Conservation (phyloP, 768 basidiomycete genomes). For the Dacryopinax primogenitus region DNA sequence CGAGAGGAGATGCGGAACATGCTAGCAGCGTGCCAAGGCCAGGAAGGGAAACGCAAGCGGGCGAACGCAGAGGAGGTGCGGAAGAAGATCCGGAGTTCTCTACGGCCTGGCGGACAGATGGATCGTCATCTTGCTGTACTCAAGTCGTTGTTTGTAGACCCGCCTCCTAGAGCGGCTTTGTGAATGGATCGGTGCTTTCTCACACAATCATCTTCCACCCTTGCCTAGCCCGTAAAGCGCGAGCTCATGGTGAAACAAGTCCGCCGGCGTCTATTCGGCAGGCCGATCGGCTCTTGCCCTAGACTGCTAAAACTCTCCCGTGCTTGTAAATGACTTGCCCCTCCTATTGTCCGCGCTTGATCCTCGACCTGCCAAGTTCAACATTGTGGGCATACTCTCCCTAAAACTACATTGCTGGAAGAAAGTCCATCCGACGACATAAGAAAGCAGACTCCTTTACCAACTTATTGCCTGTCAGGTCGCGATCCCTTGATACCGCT, state of each 20-base stretch:
- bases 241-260: not conserved
- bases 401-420: too few relatives aligned
- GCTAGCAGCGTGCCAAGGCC: not conserved
- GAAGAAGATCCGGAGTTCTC: not conserved
- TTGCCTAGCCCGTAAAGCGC: not conserved
- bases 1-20: constrained; percentile 9
- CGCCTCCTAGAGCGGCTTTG: not conserved
- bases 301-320: too few relatives aligned
- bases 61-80: not conserved
- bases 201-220: not conserved
- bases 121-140: not conserved
- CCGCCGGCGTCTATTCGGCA: too few relatives aligned
- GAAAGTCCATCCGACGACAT: too few relatives aligned
- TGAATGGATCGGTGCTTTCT: not conserved
- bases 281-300: too few relatives aligned
- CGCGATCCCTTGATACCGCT: too few relatives aligned
- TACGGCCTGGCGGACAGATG: not conserved
- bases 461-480: too few relatives aligned
- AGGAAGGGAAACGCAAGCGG: not conserved
- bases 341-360: too few relatives aligned
- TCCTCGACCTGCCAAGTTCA: too few relatives aligned
- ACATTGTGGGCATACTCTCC: too few relatives aligned
- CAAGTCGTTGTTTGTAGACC: not conserved
- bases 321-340: too few relatives aligned
- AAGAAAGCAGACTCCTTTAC: too few relatives aligned